Conservation (phyloP, 1,284 basidiomycete species). For the Melampsora abietis-canadensis region DNA sequence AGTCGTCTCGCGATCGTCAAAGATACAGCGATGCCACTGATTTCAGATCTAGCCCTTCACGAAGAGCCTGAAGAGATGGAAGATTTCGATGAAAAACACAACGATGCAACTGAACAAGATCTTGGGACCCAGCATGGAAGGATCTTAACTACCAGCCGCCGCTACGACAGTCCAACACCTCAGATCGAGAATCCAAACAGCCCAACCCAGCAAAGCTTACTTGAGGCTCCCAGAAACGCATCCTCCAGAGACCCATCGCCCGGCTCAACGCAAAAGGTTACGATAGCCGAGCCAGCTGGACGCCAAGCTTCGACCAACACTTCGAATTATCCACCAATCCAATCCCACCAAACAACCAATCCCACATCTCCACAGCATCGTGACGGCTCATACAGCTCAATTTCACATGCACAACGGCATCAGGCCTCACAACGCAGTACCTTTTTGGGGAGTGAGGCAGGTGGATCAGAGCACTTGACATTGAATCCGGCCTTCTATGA, state of each 20-base stretch:
- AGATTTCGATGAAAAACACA: conserved; percentile 5
- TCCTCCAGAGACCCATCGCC: background rate
- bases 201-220: background rate
- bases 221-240: background rate
- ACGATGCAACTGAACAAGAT: background rate
- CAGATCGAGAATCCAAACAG: background rate
- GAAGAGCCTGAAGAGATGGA: conserved; percentile 36
- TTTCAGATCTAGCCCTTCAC: conserved; percentile 38
- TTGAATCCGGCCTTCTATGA: conserved; percentile 27
- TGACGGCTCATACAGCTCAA: background rate
- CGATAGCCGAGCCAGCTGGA: conserved; percentile 16
- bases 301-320: conserved; percentile 11
- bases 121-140: background rate
- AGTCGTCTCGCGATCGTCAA: too few relatives aligned
- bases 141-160: background rate
- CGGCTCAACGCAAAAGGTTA: background rate
- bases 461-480: background rate
- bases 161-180: background rate
- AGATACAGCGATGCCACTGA: background rate
- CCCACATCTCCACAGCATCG: too few relatives aligned
- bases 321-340: conserved; percentile 26
- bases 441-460: background rate
- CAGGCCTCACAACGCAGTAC: background rate
- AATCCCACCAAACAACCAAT: background rate
- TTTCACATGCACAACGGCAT: background rate